Conservation (phyloP, 75 land plant species). For the Chamaecyparis obtusa region DNA sequence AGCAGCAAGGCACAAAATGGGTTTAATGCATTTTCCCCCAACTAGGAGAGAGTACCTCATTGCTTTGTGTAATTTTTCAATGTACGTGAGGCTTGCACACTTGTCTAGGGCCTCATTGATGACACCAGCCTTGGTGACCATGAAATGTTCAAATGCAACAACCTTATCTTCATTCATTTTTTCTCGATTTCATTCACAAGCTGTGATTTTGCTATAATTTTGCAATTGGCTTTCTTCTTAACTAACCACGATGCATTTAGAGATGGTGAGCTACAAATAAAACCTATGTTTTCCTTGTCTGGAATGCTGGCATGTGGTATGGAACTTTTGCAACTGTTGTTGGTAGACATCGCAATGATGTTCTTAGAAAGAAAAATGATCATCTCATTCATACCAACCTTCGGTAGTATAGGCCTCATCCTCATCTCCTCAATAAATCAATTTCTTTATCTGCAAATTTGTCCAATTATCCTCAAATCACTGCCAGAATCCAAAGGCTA, state of each 20-base stretch:
- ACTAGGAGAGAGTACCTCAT: conserved; percentile 82
- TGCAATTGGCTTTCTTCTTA: not conserved
- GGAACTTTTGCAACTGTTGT: not conserved
- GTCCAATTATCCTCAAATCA: too few relatives aligned
- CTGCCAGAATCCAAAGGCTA: too few relatives aligned
- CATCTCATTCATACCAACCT: not conserved
- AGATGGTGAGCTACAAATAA: not conserved
- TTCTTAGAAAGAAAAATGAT: not conserved
- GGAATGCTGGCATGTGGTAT: not conserved
- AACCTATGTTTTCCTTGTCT: not conserved
- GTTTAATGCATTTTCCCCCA: conserved; percentile 67
- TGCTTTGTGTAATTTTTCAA: conserved; percentile 48
- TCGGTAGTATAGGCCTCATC: not conserved
- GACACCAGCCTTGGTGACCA: not conserved
- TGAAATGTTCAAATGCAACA: not conserved
- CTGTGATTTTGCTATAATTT: not conserved
- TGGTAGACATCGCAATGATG: not conserved
- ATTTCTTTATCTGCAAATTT: not conserved
- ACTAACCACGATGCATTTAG: not conserved
- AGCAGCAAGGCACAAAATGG: conserved; percentile 51
- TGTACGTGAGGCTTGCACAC: conserved; percentile 45
- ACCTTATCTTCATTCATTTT: not conserved
- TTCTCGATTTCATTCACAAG: not conserved
- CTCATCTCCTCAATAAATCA: not conserved
- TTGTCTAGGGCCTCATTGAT: conserved; percentile 54